A percentile compares a stretch with the other conserved stretches of the same genome.
These are phyloP conservation scores for Aspergillus sp. DNA, from an alignment of 2,329 filamentous ascomycete species.

Conservation along the genomic window DNA sequence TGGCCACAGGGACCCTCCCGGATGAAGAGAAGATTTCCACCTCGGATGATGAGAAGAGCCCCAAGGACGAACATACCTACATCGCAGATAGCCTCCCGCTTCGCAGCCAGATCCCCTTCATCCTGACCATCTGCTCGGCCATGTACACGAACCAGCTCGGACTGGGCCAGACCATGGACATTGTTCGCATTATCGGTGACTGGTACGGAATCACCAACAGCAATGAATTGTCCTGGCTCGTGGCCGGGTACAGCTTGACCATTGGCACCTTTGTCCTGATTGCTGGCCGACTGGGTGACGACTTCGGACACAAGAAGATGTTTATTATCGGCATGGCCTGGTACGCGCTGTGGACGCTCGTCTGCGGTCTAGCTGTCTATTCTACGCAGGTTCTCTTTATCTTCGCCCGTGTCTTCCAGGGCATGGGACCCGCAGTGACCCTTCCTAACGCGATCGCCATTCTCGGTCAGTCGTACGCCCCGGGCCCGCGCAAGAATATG, in stretches of 20 bases:
- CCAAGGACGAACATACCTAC: slow-evolving; percentile 8
- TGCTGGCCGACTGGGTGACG: slow-evolving; percentile 29
- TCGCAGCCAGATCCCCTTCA: slow-evolving; percentile 5
- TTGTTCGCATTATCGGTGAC: slow-evolving; percentile 38
- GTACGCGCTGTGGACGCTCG: slow-evolving; percentile 27
- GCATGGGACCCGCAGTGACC: slow-evolving; percentile 56
- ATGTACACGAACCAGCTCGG: slow-evolving; percentile 8
- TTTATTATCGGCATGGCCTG: slow-evolving; percentile 29
- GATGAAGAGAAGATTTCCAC: too few relatives aligned
- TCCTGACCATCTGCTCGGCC: slow-evolving; percentile 7
- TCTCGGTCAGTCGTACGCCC: slow-evolving; percentile 54
- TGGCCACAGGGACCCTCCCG: too few relatives aligned
- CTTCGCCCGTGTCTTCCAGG: slow-evolving; percentile 51
- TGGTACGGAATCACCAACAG: slow-evolving; percentile 45
- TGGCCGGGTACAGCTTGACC: slow-evolving; percentile 53
- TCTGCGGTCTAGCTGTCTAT: slow-evolving; percentile 28
- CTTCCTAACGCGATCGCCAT: slow-evolving; percentile 65
- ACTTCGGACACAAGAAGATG: slow-evolving; percentile 29
- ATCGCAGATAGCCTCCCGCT: slow-evolving; percentile 4
- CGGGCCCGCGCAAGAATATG: slow-evolving; percentile 51
- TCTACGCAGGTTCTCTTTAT: slow-evolving; percentile 45
- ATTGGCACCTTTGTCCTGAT: slow-evolving; percentile 33
- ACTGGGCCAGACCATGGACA: not conserved
- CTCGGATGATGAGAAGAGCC: not conserved
- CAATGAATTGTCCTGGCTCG: slow-evolving; percentile 51